Evolutionary conservation across 768 basidiomycete genomes (phyloP).

Genomic region (Tylopilus rubrobrunneus): DNA sequence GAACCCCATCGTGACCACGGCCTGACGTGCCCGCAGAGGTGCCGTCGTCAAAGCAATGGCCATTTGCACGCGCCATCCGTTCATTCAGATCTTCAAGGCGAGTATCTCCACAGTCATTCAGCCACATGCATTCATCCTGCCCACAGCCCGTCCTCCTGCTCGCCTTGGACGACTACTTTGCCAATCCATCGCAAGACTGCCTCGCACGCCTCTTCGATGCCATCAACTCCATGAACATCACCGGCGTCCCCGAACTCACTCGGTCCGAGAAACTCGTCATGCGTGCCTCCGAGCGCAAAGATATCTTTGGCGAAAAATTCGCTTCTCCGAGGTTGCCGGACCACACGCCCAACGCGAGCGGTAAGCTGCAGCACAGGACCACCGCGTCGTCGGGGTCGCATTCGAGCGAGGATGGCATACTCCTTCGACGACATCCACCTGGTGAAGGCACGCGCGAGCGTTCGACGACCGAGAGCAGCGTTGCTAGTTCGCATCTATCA

Average conservation of each 20-base stretch:
- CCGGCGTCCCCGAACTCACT: conserved; percentile 72
- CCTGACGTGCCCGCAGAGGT: conserved; percentile 51
- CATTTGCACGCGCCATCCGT: conserved; percentile 89
- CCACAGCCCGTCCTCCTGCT: conserved; percentile 84
- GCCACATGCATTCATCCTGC: conserved; percentile 3
- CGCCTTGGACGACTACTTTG: conserved; percentile 93
- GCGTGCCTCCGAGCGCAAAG: conserved; percentile 86
- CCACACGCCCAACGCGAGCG: neutral
- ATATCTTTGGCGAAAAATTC: conserved; percentile 88
- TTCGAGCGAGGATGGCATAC: conserved; percentile 64
- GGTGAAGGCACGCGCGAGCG: conserved; percentile 35
- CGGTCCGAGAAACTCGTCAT: conserved; percentile 85
- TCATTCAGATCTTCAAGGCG: conserved; percentile 95
- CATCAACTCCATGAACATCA: conserved; percentile 86
- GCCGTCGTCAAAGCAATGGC: conserved; percentile 94
- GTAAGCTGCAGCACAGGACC: conserved; percentile 39
- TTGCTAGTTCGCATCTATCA: conserved; percentile 26
- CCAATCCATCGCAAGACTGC: conserved; percentile 83
- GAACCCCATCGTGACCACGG: conserved; percentile 2
- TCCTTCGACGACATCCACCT: conserved; percentile 35
- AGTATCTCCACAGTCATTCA: conserved; percentile 10
- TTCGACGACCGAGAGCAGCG: conserved; percentile 39
- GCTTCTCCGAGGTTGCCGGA: conserved; percentile 25
- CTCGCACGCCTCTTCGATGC: conserved; percentile 88
- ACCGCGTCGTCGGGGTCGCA: conserved; percentile 59